Base-by-base conservation (phyloP, 257 asterid species). In the Solanum sejunctum region DNA sequence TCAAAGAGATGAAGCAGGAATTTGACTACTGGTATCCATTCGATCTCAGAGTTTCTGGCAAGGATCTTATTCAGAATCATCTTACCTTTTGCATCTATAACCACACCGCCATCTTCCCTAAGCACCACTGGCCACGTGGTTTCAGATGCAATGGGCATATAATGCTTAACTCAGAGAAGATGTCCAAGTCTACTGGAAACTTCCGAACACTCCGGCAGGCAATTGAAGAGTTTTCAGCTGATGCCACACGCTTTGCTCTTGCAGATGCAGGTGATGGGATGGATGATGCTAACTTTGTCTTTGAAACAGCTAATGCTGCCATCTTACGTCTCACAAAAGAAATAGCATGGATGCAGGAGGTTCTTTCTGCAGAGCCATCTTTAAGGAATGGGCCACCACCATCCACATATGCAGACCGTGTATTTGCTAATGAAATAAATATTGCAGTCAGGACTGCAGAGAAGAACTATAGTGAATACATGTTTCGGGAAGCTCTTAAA, bases 221-320 rank as follows among this genome's bases (percentile, higher is more conserved):
- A 61, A 95, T 96, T 47, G 92, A 91, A 84, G 98, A 95, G 85
- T 96, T 96, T 85, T 95, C 99, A n/a, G 99, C 99, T 66, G 98
- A 96, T 86, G 99, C 98, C 60, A 94, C 98, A 4, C 89, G 98
- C 79, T 96, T 96, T 88, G 88, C 98, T 3, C 98, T 96, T 75
- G 99, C 99, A 8, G 99, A 96, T 90, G 99, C 99, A 0, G 99
- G 98, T 86, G 99, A 96, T 36, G 98, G 99, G 18, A 93, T 96
- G 98, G 99, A 96, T 52, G 99, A 96, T 61, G 98, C 99, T 45
- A 95, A 95, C 88, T 96, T 95, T 82, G 98, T 93, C 73, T 93
- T 93, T 58, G 98, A 95, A 87, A 95, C 99, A 0, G 97, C 98
- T 10, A 94, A 95, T 89, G 97, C 98, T 21, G 99, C 98, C 9